These are phyloP conservation scores for Inonotus obliquus DNA, from an alignment of 1,284 basidiomycete genomes.

Conservation along the genomic window DNA sequence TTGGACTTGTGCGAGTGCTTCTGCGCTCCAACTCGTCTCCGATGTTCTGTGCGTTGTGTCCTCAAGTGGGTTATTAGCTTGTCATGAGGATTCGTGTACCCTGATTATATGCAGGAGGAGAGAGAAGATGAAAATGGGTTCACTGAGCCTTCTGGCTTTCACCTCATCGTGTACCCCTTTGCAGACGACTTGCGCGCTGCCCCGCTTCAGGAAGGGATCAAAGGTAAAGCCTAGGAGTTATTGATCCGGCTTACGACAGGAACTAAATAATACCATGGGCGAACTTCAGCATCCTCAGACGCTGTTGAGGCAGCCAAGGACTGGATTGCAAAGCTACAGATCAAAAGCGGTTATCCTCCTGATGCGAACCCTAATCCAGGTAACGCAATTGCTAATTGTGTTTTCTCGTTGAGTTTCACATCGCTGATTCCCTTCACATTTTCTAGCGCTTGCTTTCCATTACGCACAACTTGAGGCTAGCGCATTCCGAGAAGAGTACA, in stretches of 20 bases:
- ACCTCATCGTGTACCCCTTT: conserved; percentile 88
- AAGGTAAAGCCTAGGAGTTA: conserved; percentile 39
- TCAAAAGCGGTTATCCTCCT: conserved; percentile 82
- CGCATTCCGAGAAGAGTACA: conserved; percentile 86
- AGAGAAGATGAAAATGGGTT: conserved; percentile 69
- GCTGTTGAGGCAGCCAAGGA: conserved; percentile 64
- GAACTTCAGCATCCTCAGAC: conserved; percentile 54
- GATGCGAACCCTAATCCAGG: conserved; percentile 93
- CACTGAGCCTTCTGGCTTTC: conserved; percentile 85
- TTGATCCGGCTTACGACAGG: neutral
- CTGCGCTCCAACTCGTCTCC: conserved; percentile 74
- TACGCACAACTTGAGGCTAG: conserved; percentile 88
- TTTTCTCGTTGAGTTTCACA: neutral
- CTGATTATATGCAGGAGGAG: conserved; percentile 51
- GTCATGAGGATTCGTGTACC: neutral
- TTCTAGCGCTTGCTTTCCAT: conserved; percentile 72
- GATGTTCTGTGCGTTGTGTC: conserved; percentile 80
- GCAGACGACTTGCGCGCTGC: conserved; percentile 89
- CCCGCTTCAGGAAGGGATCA: conserved; percentile 52
- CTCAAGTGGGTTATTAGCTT: conserved; percentile 57
- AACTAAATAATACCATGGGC: neutral
- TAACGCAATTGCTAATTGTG: conserved; percentile 28
- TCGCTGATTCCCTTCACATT: neutral
- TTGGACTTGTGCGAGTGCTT: conserved; percentile 75
- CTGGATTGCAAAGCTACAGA: conserved; percentile 75